Evolutionary conservation across 306 rosid species (phyloP), one percentile per base, ranked within the genome.

Genomic region (Acmispon strigosus): DNA sequence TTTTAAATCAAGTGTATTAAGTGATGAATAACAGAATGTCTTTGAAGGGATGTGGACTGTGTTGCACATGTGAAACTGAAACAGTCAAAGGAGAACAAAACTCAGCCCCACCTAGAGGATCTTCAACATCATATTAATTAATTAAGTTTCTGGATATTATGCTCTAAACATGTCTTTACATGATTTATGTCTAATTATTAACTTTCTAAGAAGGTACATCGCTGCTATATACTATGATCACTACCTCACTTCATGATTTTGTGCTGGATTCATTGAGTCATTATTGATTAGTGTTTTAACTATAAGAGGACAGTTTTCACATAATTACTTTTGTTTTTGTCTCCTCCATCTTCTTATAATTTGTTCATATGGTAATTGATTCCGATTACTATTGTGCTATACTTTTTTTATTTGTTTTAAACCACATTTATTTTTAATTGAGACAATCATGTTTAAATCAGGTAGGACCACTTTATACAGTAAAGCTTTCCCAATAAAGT

Each of bases 1-100:
- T n/a, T 63, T 36, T 20, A 32, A 56, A 72, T 65, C 5, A 78
- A 62, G 52, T 43, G 52, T 43, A 73, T 52, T 58, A 70, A n/a
- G 58, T 79, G 66, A 56, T 76, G 68, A 69, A 57, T 65, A 62
- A 76, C 61, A 83, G 75, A 85, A 81, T 81, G 88, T 81, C 80
- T 76, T 76, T 64, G 69, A 73, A 76, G 66, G 71, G 59, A 76
- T 71, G 20, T 78, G 65, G 49, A 80, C 63, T 47, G 76, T 60
- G 44, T 55, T 66, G 24, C 85, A 70, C 89, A 61, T 67, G 88
- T 53, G 32, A 44, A 65, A 20, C 2, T 53, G 32, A 44, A 65
- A 20, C 1, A 59, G 19, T 65, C 19, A 56, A 52, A 4, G 8
- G 14, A 73, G 32, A 27, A 67, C 52, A 76, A 14, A 50, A 55